Base-by-base conservation (phyloP, 2,329 filamentous ascomycete species). In the Scleromitrula shiraiana region DNA sequence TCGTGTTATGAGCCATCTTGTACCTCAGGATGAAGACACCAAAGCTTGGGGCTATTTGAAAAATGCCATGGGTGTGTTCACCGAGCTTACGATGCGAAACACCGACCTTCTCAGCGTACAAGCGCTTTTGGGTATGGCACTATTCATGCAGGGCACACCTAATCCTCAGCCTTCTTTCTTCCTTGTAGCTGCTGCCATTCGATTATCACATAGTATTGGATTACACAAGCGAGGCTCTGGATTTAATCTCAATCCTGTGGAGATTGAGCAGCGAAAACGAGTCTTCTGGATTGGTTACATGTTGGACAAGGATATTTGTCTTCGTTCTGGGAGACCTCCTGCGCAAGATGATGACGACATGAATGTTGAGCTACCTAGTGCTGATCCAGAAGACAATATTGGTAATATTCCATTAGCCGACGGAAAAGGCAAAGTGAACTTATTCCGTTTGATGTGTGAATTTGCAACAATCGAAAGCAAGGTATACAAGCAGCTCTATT, bases 21-120 rank as follows among this genome's bases (percentile, higher is more conserved):
- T 95, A 0, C 84, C 89, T 1, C 80, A 86, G 53, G 89, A 95
- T 53, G 91, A 97, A 63, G 93, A 97, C 57, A 82, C 90, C 45
- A 94, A 94, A 64, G 90, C 90, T 0, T 97, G 93, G 90, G 84
- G 83, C 2, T 94, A 96, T 64, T 71, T 98, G 59, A 97, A 98
- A 71, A 98, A 98, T 63, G 90, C 91, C 14, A 85, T 97, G 79
- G 88, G 85, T 15, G 88, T 95, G 36, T 84, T 95, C 63, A 83
- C 89, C 0, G 93, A 98, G 66, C 71, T 98, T 50, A 90, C 89
- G 1, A 91, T 98, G 84, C 84, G 90, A 36, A 97, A 96, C 63
- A 95, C 90, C 7, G 93, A 98, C 67, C 74, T 98, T 17, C 72
- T 97, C 32, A 96, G 90, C 60, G 90, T 98, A 2, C 93, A 98